A percentile compares a stretch with the other conserved stretches of the same genome.
Evolutionary conservation across 192 early-diverging fungal genomes (phyloP).

Genomic region (Diversispora epigaea): DNA sequence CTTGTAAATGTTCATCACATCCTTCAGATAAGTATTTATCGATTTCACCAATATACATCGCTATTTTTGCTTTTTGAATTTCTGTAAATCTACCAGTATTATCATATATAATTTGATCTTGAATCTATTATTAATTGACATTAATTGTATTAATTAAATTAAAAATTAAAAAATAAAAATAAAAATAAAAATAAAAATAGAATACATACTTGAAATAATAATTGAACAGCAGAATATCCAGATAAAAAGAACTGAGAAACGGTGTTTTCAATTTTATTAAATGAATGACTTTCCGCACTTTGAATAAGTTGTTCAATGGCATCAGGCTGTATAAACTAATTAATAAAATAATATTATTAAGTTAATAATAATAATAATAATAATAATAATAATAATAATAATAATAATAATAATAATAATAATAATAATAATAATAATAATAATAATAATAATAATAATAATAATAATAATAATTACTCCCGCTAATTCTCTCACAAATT

Average conservation of each 20-base stretch:
- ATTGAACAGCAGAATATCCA: slow-evolving; percentile 76
- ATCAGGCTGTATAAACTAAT: slow-evolving; percentile 61
- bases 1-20: slow-evolving; percentile 87
- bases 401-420: slow-evolving; percentile 12
- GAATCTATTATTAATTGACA: slow-evolving; percentile 46
- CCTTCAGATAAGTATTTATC: slow-evolving; percentile 83
- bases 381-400: background rate
- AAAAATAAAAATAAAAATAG: background rate
- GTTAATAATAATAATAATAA: background rate
- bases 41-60: slow-evolving; percentile 59
- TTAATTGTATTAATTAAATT: slow-evolving; percentile 2
- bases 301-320: slow-evolving; percentile 62
- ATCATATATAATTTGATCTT: slow-evolving; percentile 63
- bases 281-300: slow-evolving; percentile 52
- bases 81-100: slow-evolving; percentile 50
- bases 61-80: slow-evolving; percentile 73
- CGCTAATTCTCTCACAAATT: slow-evolving; percentile 73
- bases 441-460: background rate
- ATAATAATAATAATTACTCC: slow-evolving; percentile 56
- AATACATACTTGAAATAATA: slow-evolving; percentile 65
- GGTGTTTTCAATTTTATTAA: slow-evolving; percentile 46
- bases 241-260: slow-evolving; percentile 60
- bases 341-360: background rate
- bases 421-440: background rate
- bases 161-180: background rate